phyloP scores from a whole-genome alignment of 2,329 filamentous ascomycete genomes.

The Lecanicillium sp. region DNA sequence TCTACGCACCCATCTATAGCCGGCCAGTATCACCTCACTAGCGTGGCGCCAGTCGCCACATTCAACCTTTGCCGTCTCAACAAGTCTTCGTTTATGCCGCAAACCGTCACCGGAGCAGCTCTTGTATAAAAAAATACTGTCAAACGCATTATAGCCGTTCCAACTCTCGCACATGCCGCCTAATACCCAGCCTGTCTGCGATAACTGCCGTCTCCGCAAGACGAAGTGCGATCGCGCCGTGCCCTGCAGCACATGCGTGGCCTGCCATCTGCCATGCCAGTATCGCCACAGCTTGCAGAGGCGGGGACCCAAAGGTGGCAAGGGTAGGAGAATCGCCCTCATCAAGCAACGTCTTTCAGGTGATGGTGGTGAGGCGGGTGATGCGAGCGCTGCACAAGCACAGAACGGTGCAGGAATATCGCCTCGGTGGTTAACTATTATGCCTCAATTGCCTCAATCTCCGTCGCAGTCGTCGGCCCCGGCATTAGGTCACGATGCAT shows the following conservation, averaged over 20 bases:
- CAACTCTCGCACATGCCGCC: neutral
- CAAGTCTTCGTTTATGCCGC: neutral
- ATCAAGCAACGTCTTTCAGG: conserved; percentile 22
- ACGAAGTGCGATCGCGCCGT: conserved; percentile 28
- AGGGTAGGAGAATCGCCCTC: conserved; percentile 24
- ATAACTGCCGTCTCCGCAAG: conserved; percentile 20
- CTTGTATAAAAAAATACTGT: no score
- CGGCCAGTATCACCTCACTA: no score
- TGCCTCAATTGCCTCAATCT: neutral
- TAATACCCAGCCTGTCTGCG: conserved; percentile 8
- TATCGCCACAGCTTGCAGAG: conserved; percentile 26
- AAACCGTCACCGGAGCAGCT: no score
- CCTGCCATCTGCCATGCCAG: conserved; percentile 22
- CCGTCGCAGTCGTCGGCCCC: neutral
- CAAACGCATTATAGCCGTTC: no score
- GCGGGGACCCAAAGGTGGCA: conserved; percentile 25
- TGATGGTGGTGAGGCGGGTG: neutral
- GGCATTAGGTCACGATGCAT: conserved; percentile 12
- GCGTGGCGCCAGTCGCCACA: neutral
- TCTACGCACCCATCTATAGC: no score
- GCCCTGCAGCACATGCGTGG: conserved; percentile 25
- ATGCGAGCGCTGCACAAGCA: conserved; percentile 7
- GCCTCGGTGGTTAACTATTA: conserved; percentile 8
- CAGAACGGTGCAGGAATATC: conserved; percentile 20
- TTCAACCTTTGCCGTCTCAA: no score